Base-by-base conservation (phyloP, 2,329 filamentous ascomycete genomes). In the Bipolaris sorokiniana region DNA sequence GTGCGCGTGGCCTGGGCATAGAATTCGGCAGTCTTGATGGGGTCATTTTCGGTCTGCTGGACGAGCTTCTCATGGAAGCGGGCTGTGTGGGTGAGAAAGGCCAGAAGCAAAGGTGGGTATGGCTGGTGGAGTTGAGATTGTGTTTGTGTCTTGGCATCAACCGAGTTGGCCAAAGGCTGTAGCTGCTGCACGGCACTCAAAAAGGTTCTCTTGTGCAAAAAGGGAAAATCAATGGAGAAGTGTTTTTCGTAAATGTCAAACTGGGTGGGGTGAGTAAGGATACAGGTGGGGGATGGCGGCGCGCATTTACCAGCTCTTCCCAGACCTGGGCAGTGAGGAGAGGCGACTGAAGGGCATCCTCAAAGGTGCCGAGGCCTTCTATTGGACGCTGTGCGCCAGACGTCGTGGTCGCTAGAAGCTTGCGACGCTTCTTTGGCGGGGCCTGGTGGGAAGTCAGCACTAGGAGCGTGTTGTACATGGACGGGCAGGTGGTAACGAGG, bases 171-270 rank as follows among this genome's bases (percentile, higher is more conserved):
- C 78, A 62, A 76, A 75, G 56, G 61, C 16, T 45, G 44, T 7
- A 56, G 59, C 16, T 61, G 60, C 44, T 63, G 55, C 3, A 73
- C 57, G 6, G 56, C 55, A 46, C 79, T 77, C 51, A 84, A 75
- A 62, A 91, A 85, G 0, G 84, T 88, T 2, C 86, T 83, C 5
- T 88, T 79, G 69, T 91, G 89, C 7, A 92, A 73, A 67, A 92
- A 92, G 0, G 89, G 86, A 37, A 92, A 81, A 69, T 91, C 89
- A 1, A 88, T 87, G 0, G 87, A 86, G 70, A 88, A 91, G 69
- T 92, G 88, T 40, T 87, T 80, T 65, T 88, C 86, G 73, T 88
- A 91, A 26, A 90, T 85, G 64, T 86, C 85, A 65, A 90, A 88
- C 71, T 80, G 48, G 7, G 45, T 38, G 38, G 64, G 16, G 41